Evolutionary conservation across 2,329 filamentous ascomycete genomes (phyloP), one percentile per base, ranked within the genome.

Genomic region (Colletotrichum orbiculare): DNA sequence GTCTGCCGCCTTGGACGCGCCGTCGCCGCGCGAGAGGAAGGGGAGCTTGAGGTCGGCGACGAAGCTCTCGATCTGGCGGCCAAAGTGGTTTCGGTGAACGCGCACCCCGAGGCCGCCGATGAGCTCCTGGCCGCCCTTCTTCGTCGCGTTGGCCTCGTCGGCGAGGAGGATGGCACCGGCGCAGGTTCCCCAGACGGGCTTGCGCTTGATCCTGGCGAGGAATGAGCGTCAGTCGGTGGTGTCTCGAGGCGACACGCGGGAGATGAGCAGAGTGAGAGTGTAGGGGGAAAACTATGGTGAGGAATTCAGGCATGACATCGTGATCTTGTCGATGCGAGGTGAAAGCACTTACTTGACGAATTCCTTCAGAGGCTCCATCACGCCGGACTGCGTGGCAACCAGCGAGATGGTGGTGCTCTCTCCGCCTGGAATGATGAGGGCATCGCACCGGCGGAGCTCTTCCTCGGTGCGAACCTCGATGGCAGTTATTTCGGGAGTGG

Each of bases 371-470:
- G 94, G 94, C 71, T 96, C 93, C 60, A 99, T 80, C 41, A 99
- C 80, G 13, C 90, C 89, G 0, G 91, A 93, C 68, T 94, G 87
- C 25, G 89, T 88, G 4, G 96, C 96, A 13, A 97, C 92, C 37
- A 97, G 85, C 10, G 93, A 93, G 70, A 99, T 96, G 4, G 95
- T 91, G 2, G 96, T 98, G 79, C 93, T 97, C 78, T 99, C 96
- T 67, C 96, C 96, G 56, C 96, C 96, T 3, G 96, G 96, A 50
- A 99, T 88, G 73, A 99, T 88, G 47, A 99, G 85, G 34, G 89
- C 95, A 77, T 95, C 88, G 79, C 94, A 98, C 70, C 75, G 77
- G 5, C 84, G 80, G 38, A 99, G 85, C 72, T 97, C 86, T 7
- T 82, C 79, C 2, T 87, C 80, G 7, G 90, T 97, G 64, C 95